Base-by-base conservation (phyloP, 73 alveolate species). In the Breviolum minutum region DNA sequence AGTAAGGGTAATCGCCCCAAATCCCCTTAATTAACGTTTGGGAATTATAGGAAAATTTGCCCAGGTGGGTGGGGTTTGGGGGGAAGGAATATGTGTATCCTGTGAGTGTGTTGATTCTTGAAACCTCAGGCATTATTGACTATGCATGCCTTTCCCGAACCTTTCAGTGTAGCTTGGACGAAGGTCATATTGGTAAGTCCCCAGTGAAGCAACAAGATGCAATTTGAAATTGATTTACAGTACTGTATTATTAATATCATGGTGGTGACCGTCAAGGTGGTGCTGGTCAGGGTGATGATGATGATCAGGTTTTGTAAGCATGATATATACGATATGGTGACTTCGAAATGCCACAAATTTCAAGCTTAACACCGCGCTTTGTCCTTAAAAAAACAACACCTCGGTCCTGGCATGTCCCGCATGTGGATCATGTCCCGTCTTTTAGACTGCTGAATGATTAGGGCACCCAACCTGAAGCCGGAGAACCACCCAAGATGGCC, bases 91-190 rank as follows among this genome's bases (percentile, higher is more conserved):
- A n/a, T n/a, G n/a, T n/a, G n/a, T n/a, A n/a, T n/a, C n/a, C n/a
- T n/a, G n/a, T n/a, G n/a, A n/a, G n/a, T n/a, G n/a, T n/a, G n/a
- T n/a, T n/a, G n/a, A n/a, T n/a, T n/a, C n/a, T n/a, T n/a, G n/a
- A n/a, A n/a, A n/a, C n/a, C 60, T 19, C 26, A 89, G 96, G 96
- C 61, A 70, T 77, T 73, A 83, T 90, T 30, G 97, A 90, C 87
- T 90, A 90, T 26, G 97, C 82, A 22, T 90, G 97, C 87, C 61
- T 90, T 13, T 10, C 87, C 22, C 64, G 69, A 64, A 64, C 81
- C 32, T 71, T 54, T 61, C 77, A 90, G 76, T 90, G 97, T 63
- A 48, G 29, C 74, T 73, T 63, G n/a, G 40, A 63, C 19, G 32
- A 30, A 20, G 26, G 71, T 48, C 82, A n/a, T 71, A 60, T 1